Percentiles rank a stretch among this genome's conserved stretches.
These are phyloP conservation scores for Globisporangium uncinulatum DNA, from an alignment of 352 stramenopile genomes.

Conservation along the genomic window DNA sequence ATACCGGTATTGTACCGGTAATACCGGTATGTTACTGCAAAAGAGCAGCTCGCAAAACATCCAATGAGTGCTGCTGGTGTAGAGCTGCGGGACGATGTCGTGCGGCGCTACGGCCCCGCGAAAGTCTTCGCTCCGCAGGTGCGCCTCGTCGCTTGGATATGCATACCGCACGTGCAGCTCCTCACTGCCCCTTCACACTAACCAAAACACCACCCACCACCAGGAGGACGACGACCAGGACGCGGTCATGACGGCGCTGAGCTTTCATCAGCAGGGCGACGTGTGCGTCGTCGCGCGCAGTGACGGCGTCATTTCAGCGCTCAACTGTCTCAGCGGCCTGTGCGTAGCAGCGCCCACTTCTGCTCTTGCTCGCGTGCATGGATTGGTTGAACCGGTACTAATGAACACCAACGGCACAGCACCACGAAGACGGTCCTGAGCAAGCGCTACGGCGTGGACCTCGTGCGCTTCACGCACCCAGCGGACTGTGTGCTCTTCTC, in stretches of 20 bases:
- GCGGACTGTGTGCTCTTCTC: slow-evolving; percentile 85
- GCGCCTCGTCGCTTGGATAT: background rate
- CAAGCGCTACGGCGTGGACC: slow-evolving; percentile 77
- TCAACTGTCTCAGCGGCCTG: slow-evolving; percentile 82
- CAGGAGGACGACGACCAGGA: slow-evolving; percentile 66
- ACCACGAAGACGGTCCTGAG: slow-evolving; percentile 83
- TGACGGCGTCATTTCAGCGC: slow-evolving; percentile 73
- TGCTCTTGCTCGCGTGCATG: too few relatives aligned
- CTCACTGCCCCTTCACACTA: background rate
- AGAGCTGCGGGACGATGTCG: slow-evolving; percentile 46
- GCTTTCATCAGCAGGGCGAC: slow-evolving; percentile 78
- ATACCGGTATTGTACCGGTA: too few relatives aligned
- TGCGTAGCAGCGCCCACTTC: slow-evolving; percentile 25
- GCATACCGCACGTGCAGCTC: background rate
- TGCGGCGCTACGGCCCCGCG: slow-evolving; percentile 62
- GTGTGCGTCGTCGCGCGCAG: slow-evolving; percentile 69
- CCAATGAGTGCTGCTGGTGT: slow-evolving; percentile 22
- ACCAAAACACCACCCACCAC: background rate
- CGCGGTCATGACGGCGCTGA: slow-evolving; percentile 49
- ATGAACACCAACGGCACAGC: slow-evolving; percentile 18
- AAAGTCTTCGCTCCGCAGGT: slow-evolving; percentile 67
- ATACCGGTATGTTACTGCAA: too few relatives aligned
- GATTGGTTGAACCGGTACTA: too few relatives aligned
- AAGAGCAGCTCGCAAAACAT: slow-evolving; percentile 8
- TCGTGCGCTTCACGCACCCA: slow-evolving; percentile 78